Base-by-base conservation (phyloP, 2,329 filamentous ascomycete species). In the Myotisia sp. region DNA sequence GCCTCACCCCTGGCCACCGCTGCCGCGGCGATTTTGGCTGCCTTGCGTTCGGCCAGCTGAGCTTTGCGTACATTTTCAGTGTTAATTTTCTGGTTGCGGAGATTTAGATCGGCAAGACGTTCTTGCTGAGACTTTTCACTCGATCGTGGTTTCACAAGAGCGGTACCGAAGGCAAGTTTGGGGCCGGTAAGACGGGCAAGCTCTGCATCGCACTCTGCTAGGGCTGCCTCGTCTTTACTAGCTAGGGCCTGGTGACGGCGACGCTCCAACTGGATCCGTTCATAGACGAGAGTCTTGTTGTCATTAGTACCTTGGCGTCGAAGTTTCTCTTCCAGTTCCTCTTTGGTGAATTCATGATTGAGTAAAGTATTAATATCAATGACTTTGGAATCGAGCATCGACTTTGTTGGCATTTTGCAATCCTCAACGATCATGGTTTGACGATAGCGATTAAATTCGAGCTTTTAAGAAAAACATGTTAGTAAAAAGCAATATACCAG, bases 31-130 rank as follows among this genome's bases (percentile, higher is more conserved):
- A 70, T 70, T 43, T 71, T 72, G 47, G 64, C 64, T 44, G 67
- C 68, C 32, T 71, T 70, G 46, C 76, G 71, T 60, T 98, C 90
- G 45, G 79, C 78, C 37, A 93, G 67, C 52, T 94, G 81, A 1
- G 86, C 87, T 55, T 82, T 81, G 39, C 87, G 82, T n/a, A 95
- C 80, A 30, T 81, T 77, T 52, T 93, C 82, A n/a, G 73, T 71
- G 50, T 94, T 94, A 45, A 77, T 70, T 38, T 77, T 75, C 41
- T 87, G 77, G 57, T 93, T 94, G 50, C 80, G 74, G 18, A 73
- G 68, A 58, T 98, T 98, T 44, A 93, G 67, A 49, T 79, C 71
- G 0, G 82, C 81, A 16, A 95, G 69, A 18, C 81, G 77, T 43
- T 92, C 83, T 54, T 87, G 83, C 54, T 92, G 79, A 7, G 65